Evolutionary conservation across 2,329 filamentous ascomycete genomes (phyloP).

Genomic region (Colletotrichum higginsianum): DNA sequence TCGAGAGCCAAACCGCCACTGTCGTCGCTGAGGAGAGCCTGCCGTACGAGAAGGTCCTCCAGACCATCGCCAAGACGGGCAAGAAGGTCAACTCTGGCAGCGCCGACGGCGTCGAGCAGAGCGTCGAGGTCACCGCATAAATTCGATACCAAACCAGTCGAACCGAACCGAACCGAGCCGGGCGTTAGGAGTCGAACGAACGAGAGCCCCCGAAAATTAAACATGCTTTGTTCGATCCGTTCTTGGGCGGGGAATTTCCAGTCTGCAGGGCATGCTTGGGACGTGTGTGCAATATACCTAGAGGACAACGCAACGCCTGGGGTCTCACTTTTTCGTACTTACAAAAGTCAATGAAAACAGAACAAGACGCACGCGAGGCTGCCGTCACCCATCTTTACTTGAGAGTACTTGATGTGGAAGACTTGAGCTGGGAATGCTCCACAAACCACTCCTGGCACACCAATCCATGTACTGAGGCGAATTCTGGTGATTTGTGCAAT

Average conservation of each 20-base stretch:
- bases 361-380: background rate
- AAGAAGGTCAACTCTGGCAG: slow-evolving; percentile 88
- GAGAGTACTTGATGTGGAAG: too few species aligned
- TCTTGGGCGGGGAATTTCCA: background rate
- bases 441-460: too few species aligned
- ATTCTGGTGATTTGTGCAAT: too few species aligned
- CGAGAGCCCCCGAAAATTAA: background rate
- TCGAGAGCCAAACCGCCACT: slow-evolving; percentile 87
- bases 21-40: slow-evolving; percentile 79
- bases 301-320: background rate
- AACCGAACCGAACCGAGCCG: slow-evolving; percentile 45
- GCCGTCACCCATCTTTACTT: too few species aligned
- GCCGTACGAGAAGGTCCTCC: slow-evolving; percentile 84
- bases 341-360: background rate
- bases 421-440: too few species aligned
- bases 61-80: slow-evolving; percentile 94
- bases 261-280: background rate
- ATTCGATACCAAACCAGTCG: slow-evolving; percentile 50
- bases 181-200: background rate
- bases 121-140: slow-evolving; percentile 56
- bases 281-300: background rate
- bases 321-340: background rate
- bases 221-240: background rate
- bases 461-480: too few species aligned
- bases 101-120: slow-evolving; percentile 75